phyloP scores from a whole-genome alignment of 768 basidiomycete species.

The Candolleomyces aberdarensis region DNA sequence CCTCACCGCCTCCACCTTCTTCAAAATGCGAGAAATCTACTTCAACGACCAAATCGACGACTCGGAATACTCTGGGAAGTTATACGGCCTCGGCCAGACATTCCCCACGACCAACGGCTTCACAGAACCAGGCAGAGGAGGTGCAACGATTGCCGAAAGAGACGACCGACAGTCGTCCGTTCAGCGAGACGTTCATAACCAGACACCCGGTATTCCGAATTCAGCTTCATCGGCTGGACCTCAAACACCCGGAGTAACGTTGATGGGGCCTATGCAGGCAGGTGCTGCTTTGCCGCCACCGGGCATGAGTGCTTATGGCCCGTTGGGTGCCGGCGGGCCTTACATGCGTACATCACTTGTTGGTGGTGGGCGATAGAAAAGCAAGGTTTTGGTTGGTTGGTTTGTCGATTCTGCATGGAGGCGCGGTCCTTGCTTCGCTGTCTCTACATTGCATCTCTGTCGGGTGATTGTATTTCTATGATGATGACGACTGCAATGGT shows the following conservation, averaged over 20 bases:
- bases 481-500: background rate
- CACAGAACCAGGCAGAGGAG: conserved; percentile 61
- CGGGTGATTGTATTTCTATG: background rate
- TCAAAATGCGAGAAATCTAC: conserved; percentile 91
- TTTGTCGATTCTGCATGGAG: too few species aligned
- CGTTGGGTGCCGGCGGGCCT: conserved; percentile 2
- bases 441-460: background rate
- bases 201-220: conserved; percentile 45
- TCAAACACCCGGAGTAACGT: conserved; percentile 8
- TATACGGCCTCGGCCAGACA: conserved; percentile 82
- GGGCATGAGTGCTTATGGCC: background rate
- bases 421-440: background rate
- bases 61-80: conserved; percentile 73
- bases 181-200: conserved; percentile 38
- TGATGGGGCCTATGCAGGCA: conserved; percentile 8
- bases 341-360: conserved; percentile 8
- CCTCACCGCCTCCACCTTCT: conserved; percentile 90
- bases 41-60: conserved; percentile 91
- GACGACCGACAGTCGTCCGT: conserved; percentile 56
- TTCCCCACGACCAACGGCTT: conserved; percentile 67
- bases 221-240: conserved; percentile 23
- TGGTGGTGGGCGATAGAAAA: conserved; percentile 4
- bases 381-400: background rate
- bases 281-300: background rate
- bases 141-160: conserved; percentile 78